A percentile compares a stretch with the other conserved stretches of the same genome.
phyloP scores from a whole-genome alignment of 2,329 filamentous ascomycete species.

The Trichoderma oligosporum region DNA sequence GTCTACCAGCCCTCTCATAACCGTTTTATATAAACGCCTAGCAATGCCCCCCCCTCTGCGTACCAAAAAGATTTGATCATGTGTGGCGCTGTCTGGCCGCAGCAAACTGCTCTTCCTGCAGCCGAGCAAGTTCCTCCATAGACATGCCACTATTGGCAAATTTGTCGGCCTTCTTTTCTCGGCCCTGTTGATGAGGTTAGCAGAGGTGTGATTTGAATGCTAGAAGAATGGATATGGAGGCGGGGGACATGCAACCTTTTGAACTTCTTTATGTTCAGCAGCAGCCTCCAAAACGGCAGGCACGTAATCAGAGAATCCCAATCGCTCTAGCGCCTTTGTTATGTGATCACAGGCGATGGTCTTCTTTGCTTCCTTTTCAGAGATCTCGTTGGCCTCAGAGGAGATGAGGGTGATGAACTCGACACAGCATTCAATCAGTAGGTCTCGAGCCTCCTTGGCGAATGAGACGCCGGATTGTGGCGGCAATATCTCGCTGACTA shows the following conservation, averaged over 20 bases:
- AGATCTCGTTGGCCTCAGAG: conserved; percentile 98
- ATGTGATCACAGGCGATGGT: conserved; percentile 98
- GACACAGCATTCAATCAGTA: conserved; percentile 97
- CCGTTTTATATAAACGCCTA: conserved; percentile 32
- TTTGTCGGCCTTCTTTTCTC: conserved; percentile 96
- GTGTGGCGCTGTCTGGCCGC: conserved; percentile 52
- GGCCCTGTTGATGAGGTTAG: conserved; percentile 65
- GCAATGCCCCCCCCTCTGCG: conserved; percentile 31
- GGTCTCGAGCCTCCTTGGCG: conserved; percentile 89
- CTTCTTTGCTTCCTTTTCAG: conserved; percentile 98
- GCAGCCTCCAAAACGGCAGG: conserved; percentile 82
- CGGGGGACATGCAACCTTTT: conserved; percentile 61
- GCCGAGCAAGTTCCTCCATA: conserved; percentile 80
- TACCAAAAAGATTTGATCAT: conserved; percentile 9
- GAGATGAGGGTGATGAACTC: conserved; percentile 98
- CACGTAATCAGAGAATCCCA: conserved; percentile 92
- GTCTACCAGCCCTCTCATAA: conserved; percentile 11
- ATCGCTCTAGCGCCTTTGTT: conserved; percentile 85
- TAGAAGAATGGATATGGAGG: background rate
- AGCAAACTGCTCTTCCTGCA: conserved; percentile 90
- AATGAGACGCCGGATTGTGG: conserved; percentile 73
- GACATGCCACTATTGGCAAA: conserved; percentile 91
- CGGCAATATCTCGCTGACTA: conserved; percentile 89
- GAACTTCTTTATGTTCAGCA: conserved; percentile 84
- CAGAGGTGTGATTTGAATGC: background rate